Evolutionary conservation across 768 basidiomycete species (phyloP), one percentile per base, ranked within the genome.

Genomic region (Podaxis sp.): DNA sequence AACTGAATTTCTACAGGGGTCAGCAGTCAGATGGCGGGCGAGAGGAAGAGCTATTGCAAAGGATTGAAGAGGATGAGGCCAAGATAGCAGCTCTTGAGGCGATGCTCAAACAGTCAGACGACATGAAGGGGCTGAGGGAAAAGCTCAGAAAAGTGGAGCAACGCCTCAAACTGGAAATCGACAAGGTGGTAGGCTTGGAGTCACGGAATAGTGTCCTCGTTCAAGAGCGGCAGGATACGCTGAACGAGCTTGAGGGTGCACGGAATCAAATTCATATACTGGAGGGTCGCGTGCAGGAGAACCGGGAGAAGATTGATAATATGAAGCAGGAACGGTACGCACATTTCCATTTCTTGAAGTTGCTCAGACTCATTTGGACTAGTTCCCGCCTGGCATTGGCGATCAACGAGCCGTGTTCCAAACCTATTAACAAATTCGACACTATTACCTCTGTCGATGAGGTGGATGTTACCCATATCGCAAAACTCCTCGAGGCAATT

Each of bases 11-110:
- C 48, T 59, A 85, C 49, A 76, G 70, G 68, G 76, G 71, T 36
- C 76, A 79, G 36, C 71, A 73, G 24, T 83, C 76, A 2, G 73
- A 79, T 28, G 76, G 73, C 22, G 76, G 76, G 63, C 76, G 90
- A 56, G 90, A 92, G 70, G 80, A 82, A 26, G 85, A 85, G 59
- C 68, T 92, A 30, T 64, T 87, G 70, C 79, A 81, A 71, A 79
- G 90, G 65, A 84, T 92, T 30, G 89, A 92, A 49, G 88, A 89
- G 68, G 89, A 92, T 65, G 87, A 87, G 53, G 85, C 83, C 4
- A 88, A 85, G 72, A 86, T 90, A 39, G 73, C 75, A 2, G 80
- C 84, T 2, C 69, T 91, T 61, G 86, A 89, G 69, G 73, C 71
- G 51, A 72, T 84, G 72, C 69, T 84, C 2, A 71, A 75, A 24